These are phyloP conservation scores for Huntiella decipiens DNA, from an alignment of 2,329 filamentous ascomycete species.

Conservation along the genomic window DNA sequence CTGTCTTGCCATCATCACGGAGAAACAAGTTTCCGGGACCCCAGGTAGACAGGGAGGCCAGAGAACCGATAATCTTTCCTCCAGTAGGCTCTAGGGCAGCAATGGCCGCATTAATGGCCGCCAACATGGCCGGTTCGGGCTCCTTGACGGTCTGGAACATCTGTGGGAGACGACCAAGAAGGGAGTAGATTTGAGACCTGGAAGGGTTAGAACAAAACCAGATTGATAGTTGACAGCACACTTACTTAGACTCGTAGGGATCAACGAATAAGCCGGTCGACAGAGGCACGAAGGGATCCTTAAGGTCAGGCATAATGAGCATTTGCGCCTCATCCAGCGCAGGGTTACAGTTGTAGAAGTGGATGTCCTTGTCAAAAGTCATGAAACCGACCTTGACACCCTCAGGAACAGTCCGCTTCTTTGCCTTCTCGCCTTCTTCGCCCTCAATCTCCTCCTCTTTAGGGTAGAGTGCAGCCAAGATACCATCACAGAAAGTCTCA, in stretches of 20 bases:
- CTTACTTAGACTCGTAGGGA: slow-evolving; percentile 65
- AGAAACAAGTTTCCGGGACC: slow-evolving; percentile 72
- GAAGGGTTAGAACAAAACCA: slow-evolving; percentile 15
- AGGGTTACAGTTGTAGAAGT: slow-evolving; percentile 87
- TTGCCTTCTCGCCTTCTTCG: slow-evolving; percentile 32
- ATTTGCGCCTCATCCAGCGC: slow-evolving; percentile 78
- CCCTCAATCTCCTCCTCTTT: slow-evolving; percentile 25
- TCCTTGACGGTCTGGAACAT: slow-evolving; percentile 82
- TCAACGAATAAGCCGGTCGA: slow-evolving; percentile 89
- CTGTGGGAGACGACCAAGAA: slow-evolving; percentile 64
- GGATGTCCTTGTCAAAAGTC: slow-evolving; percentile 89
- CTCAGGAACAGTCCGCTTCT: slow-evolving; percentile 44
- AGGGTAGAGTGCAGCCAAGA: slow-evolving; percentile 69
- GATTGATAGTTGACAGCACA: neutral
- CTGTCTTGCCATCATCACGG: slow-evolving; percentile 73
- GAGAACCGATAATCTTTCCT: slow-evolving; percentile 77
- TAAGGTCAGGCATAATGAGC: slow-evolving; percentile 95
- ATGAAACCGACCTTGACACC: slow-evolving; percentile 85
- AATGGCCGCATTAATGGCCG: slow-evolving; percentile 65
- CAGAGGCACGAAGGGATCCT: slow-evolving; percentile 87
- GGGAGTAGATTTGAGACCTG: slow-evolving; percentile 60
- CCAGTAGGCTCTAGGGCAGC: slow-evolving; percentile 73
- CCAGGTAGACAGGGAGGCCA: slow-evolving; percentile 77
- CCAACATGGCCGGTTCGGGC: slow-evolving; percentile 72
- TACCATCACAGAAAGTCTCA: slow-evolving; percentile 76